A percentile compares a stretch with the other conserved stretches of the same genome.
Conservation (phyloP, 2,329 filamentous ascomycete species). For the Diaporthe velutina region DNA sequence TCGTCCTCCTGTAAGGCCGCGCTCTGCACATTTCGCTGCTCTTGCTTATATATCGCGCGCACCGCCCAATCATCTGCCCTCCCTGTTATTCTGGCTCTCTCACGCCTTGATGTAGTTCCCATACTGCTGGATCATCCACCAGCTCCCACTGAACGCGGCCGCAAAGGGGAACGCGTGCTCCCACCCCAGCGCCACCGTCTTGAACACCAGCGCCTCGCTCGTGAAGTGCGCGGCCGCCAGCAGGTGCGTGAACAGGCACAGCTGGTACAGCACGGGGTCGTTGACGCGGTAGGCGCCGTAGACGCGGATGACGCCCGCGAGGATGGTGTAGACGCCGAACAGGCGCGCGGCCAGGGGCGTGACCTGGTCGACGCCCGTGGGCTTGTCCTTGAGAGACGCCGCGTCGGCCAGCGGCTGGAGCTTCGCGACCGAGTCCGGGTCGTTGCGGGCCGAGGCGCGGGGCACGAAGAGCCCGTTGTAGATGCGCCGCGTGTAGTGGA, state of each 20-base stretch:
- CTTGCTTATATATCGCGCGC: not conserved
- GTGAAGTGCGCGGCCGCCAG: constrained; percentile 84
- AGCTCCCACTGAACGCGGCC: constrained; percentile 57
- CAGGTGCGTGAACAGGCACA: constrained; percentile 85
- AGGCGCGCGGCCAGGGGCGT: constrained; percentile 83
- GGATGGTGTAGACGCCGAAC: constrained; percentile 90
- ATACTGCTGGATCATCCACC: constrained; percentile 78
- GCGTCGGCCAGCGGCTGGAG: constrained; percentile 64
- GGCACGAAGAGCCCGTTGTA: constrained; percentile 78
- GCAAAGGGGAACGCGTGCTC: constrained; percentile 69
- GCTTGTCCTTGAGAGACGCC: constrained; percentile 58
- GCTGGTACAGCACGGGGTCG: constrained; percentile 79
- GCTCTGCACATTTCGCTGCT: too few species aligned
- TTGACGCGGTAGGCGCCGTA: constrained; percentile 88
- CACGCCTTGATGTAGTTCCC: constrained; percentile 70
- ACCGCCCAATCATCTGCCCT: not conserved
- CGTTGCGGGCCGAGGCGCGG: constrained; percentile 59
- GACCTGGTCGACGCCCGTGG: constrained; percentile 68
- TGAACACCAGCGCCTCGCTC: constrained; percentile 84
- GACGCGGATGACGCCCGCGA: constrained; percentile 81
- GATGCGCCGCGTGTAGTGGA: constrained; percentile 86
- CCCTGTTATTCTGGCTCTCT: not conserved
- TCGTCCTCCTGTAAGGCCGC: not conserved
- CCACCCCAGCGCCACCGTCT: constrained; percentile 75
- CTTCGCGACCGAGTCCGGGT: constrained; percentile 56